These are phyloP conservation scores for Leccinum solheimii DNA, from an alignment of 1,284 basidiomycete genomes.

Conservation along the genomic window DNA sequence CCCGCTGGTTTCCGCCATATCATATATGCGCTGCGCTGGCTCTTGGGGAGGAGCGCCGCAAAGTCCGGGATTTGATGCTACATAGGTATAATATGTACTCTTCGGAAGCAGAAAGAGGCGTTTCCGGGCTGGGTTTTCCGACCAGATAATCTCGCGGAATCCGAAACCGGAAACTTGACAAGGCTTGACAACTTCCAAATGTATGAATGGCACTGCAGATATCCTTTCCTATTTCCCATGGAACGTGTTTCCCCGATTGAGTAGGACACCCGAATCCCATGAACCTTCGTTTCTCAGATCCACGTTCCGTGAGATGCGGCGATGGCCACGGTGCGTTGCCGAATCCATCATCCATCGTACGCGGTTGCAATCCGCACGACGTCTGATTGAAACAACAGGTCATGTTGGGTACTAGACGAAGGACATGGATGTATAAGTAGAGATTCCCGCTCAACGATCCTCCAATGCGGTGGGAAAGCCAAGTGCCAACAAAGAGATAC, in stretches of 20 bases:
- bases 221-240: slow-evolving; percentile 10
- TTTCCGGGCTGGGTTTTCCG: slow-evolving; percentile 15
- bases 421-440: slow-evolving; percentile 6
- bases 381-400: slow-evolving; percentile 4
- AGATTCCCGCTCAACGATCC: slow-evolving; percentile 20
- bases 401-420: slow-evolving; percentile 19
- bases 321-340: slow-evolving; percentile 13
- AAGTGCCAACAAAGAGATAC: background rate
- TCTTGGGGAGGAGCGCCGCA: slow-evolving; percentile 17
- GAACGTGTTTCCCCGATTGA: slow-evolving; percentile 21
- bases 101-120: slow-evolving; percentile 5
- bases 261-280: slow-evolving; percentile 3
- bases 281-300: slow-evolving; percentile 19
- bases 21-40: slow-evolving; percentile 3
- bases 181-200: slow-evolving; percentile 14
- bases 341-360: background rate
- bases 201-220: slow-evolving; percentile 8
- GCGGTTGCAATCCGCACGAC: background rate
- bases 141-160: slow-evolving; percentile 14
- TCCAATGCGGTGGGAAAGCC: slow-evolving; percentile 1
- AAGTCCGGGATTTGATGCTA: slow-evolving; percentile 31
- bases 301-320: slow-evolving; percentile 27
- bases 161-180: slow-evolving; percentile 8
- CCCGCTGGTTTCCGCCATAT: slow-evolving; percentile 23
- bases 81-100: background rate